Conservation (phyloP, 139 green algal species). For the Haematococcus sp. region DNA sequence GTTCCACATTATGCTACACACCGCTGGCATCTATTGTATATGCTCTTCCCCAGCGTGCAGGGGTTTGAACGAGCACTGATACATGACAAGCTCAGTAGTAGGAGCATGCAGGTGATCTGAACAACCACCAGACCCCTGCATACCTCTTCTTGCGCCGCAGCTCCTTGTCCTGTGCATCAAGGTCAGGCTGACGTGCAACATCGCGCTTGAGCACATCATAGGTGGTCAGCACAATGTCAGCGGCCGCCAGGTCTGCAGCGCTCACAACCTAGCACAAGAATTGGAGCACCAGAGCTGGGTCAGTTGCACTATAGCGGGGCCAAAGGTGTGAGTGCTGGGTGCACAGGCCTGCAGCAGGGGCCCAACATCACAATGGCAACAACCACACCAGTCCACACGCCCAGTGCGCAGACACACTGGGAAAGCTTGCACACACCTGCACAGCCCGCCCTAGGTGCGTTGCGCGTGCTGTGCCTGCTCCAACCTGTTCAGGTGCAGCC, state of each 20-base stretch:
- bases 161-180: constrained; percentile 6
- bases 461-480: background rate
- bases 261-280: constrained; percentile 52
- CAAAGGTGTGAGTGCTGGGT: background rate
- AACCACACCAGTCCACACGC: no score
- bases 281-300: background rate
- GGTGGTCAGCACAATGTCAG: constrained; percentile 91
- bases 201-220: constrained; percentile 86
- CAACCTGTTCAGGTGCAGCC: constrained; percentile 6
- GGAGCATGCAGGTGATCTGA: background rate
- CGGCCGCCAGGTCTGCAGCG: constrained; percentile 64
- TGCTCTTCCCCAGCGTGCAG: no score
- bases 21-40: no score
- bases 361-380: no score
- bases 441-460: background rate
- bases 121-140: background rate
- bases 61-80: no score
- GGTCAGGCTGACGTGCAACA: constrained; percentile 46
- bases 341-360: background rate
- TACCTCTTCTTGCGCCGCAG: constrained; percentile 30
- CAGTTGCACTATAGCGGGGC: no score
- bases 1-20: no score
- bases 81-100: constrained; percentile 5
- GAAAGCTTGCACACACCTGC: background rate
- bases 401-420: no score